Evolutionary conservation across 1,284 basidiomycete species (phyloP).

Genomic region (Volvariella surrecta): DNA sequence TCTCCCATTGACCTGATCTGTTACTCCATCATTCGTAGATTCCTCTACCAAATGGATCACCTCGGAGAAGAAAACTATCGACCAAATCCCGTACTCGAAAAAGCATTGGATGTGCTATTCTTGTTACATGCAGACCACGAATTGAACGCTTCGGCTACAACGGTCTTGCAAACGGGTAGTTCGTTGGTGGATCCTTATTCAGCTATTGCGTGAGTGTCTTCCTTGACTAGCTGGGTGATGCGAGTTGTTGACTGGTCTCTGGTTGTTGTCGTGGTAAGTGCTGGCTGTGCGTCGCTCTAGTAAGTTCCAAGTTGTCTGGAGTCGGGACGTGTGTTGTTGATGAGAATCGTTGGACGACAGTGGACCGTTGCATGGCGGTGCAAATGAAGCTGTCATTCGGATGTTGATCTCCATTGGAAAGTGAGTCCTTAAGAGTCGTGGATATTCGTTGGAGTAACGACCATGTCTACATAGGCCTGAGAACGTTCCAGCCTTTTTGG

Average conservation of each 20-base stretch:
- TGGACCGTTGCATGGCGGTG: constrained; percentile 80
- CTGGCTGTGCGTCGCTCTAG: constrained; percentile 81
- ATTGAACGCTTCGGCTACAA: constrained; percentile 77
- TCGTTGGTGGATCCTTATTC: constrained; percentile 84
- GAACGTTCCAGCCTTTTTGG: constrained; percentile 79
- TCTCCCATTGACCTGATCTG: neutral
- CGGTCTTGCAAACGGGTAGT: constrained; percentile 79
- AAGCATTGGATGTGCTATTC: constrained; percentile 80
- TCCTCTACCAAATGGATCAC: constrained; percentile 84
- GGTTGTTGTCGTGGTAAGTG: constrained; percentile 28
- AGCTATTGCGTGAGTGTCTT: constrained; percentile 55
- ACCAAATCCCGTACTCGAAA: constrained; percentile 77
- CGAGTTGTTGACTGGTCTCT: neutral
- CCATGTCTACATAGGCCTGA: constrained; percentile 67
- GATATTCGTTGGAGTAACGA: no score
- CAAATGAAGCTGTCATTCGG: constrained; percentile 84
- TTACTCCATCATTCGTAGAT: constrained; percentile 30
- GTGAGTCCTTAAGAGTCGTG: no score
- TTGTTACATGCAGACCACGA: constrained; percentile 86
- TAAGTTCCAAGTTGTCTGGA: constrained; percentile 27
- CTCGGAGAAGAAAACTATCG: constrained; percentile 64
- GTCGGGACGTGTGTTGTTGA: constrained; percentile 4
- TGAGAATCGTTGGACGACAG: constrained; percentile 22
- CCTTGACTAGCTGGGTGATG: neutral
- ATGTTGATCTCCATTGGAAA: constrained; percentile 84